Percentiles rank a stretch among this genome's conserved stretches.
phyloP scores from a whole-genome alignment of 192 early-diverging fungal genomes.

The Spizellomyces sp. region DNA sequence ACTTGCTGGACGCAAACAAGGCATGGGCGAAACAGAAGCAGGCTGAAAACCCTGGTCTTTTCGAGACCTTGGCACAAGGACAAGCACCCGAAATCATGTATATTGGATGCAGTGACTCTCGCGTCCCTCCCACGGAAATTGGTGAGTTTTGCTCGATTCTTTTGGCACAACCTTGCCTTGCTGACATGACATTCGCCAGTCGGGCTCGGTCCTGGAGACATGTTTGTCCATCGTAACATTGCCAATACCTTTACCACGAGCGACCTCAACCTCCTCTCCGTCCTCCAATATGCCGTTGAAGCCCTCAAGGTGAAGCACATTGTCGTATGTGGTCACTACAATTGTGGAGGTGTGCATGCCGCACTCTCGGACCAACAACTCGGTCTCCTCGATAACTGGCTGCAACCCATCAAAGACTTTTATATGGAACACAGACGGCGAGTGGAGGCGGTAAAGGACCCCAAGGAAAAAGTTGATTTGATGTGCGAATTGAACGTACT shows the following conservation, averaged over 20 bases:
- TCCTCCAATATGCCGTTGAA: conserved; percentile 93
- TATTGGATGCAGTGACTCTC: conserved; percentile 94
- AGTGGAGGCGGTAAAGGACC: conserved; percentile 42
- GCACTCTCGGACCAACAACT: conserved; percentile 45
- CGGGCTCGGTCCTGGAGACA: conserved; percentile 71
- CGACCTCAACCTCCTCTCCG: conserved; percentile 81
- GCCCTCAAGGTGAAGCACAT: conserved; percentile 91
- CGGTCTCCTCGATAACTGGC: conserved; percentile 88
- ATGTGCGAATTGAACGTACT: conserved; percentile 74
- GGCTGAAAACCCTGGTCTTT: conserved; percentile 66
- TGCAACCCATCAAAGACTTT: conserved; percentile 83
- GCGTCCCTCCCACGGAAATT: conserved; percentile 84
- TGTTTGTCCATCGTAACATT: conserved; percentile 98
- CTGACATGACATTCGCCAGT: conserved; percentile 1
- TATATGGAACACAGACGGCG: conserved; percentile 61
- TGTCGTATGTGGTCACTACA: conserved; percentile 78
- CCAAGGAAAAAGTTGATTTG: conserved; percentile 33
- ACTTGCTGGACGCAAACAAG: conserved; percentile 45
- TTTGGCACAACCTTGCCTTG: not conserved
- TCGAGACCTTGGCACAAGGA: conserved; percentile 67
- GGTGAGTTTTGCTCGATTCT: conserved; percentile 38
- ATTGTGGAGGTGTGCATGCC: conserved; percentile 47
- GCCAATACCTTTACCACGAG: conserved; percentile 85
- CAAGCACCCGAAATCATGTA: conserved; percentile 88
- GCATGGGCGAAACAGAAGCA: conserved; percentile 39